phyloP scores from a whole-genome alignment of 2,329 filamentous ascomycete genomes.

The Pseudocercospora crystallina region DNA sequence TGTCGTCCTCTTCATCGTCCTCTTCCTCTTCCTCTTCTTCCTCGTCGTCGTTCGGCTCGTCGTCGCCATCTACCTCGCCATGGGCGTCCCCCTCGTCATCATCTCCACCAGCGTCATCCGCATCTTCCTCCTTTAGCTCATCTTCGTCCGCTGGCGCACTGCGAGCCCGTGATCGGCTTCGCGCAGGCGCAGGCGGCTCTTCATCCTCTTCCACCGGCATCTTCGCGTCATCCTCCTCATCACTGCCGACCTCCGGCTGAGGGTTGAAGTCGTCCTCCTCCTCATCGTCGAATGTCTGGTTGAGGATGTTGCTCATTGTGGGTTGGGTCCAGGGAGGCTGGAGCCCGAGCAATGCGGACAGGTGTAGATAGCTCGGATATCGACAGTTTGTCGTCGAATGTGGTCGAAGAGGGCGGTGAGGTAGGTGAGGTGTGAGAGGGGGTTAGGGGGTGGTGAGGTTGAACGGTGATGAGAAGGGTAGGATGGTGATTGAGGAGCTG shows the following conservation, averaged over 20 bases:
- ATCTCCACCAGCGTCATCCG: constrained; percentile 49
- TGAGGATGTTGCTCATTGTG: constrained; percentile 43
- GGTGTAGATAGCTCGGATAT: not conserved
- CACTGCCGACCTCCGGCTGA: constrained; percentile 69
- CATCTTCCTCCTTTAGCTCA: constrained; percentile 51
- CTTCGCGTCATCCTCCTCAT: constrained; percentile 58
- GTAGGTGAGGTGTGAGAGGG: not conserved
- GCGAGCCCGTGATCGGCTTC: constrained; percentile 32
- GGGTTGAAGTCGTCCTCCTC: constrained; percentile 92
- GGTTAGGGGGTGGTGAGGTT: not conserved
- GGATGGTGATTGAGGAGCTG: no score
- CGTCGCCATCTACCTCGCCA: constrained; percentile 59
- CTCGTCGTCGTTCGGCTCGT: constrained; percentile 58
- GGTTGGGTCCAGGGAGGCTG: not conserved
- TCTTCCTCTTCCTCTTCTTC: constrained; percentile 51
- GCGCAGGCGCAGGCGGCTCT: constrained; percentile 36
- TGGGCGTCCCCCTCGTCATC: constrained; percentile 53
- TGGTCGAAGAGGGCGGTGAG: not conserved
- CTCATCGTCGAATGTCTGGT: constrained; percentile 59
- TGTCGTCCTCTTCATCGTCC: constrained; percentile 32
- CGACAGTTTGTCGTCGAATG: not conserved
- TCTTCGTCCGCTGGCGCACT: constrained; percentile 44
- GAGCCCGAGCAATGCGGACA: no score
- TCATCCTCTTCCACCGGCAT: constrained; percentile 34
- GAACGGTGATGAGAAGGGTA: no score